Percentiles rank a stretch among this genome's conserved stretches.
Evolutionary conservation across 352 stramenopile species (phyloP).

Genomic region (Globisporangium nunn): DNA sequence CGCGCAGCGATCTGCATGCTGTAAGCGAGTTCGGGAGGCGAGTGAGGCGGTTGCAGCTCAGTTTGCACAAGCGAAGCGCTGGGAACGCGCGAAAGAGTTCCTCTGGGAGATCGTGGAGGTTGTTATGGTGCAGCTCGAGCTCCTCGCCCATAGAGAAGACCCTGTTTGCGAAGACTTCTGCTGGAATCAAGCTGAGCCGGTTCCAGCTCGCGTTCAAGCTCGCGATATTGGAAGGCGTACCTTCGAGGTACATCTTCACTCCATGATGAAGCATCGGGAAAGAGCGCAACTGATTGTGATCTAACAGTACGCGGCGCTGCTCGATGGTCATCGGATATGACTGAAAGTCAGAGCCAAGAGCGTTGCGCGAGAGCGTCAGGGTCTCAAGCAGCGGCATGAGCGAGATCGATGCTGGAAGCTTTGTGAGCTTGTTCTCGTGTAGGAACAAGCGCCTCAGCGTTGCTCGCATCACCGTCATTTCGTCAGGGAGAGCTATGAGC

Average conservation of each 20-base stretch:
- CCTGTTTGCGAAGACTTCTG: conserved; percentile 10
- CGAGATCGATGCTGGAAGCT: conserved; percentile 19
- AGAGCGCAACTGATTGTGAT: conserved; percentile 33
- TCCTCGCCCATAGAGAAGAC: conserved; percentile 23
- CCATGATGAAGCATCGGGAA: conserved; percentile 13
- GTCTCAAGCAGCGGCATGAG: conserved; percentile 18
- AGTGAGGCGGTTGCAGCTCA: conserved; percentile 37
- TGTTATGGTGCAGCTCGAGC: conserved; percentile 44
- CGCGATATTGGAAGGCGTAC: conserved; percentile 14
- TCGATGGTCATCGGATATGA: conserved; percentile 16
- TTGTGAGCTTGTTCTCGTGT: conserved; percentile 37
- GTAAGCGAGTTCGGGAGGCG: conserved; percentile 26
- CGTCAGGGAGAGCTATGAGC: conserved; percentile 30
- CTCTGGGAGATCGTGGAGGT: conserved; percentile 29
- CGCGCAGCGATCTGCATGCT: conserved; percentile 22
- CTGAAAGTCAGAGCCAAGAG: conserved; percentile 13
- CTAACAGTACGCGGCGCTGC: conserved; percentile 18
- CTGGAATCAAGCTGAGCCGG: conserved; percentile 17
- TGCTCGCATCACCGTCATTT: conserved; percentile 18
- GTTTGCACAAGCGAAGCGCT: conserved; percentile 22
- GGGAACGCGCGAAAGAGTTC: conserved; percentile 34
- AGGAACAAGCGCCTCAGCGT: conserved; percentile 24
- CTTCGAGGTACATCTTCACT: conserved; percentile 9
- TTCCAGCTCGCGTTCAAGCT: conserved; percentile 26
- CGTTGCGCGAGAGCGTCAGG: conserved; percentile 17